Percentiles rank a stretch among this genome's conserved stretches.
Conservation (phyloP, 2,329 filamentous ascomycete species). For the Cordyceps tenuipes region DNA sequence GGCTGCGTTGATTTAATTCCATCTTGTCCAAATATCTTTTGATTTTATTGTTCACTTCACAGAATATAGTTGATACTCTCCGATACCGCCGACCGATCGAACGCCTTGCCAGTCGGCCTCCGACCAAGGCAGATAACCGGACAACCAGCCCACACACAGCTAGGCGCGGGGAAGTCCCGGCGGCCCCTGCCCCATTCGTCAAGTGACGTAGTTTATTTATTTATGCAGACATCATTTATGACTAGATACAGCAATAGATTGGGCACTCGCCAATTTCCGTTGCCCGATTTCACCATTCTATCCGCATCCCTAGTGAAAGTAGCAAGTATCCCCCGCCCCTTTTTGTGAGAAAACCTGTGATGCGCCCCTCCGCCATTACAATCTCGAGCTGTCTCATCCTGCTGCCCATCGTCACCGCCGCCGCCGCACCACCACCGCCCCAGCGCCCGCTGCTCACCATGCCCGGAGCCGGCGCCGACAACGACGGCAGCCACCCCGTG, state of each 20-base stretch:
- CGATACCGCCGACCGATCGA: neutral
- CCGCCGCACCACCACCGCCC: neutral
- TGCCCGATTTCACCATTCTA: neutral
- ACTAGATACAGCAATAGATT: neutral
- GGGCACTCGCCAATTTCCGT: neutral
- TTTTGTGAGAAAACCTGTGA: neutral
- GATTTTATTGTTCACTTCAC: neutral
- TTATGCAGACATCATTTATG: neutral
- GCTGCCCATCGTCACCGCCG: conserved; percentile 6
- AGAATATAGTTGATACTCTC: neutral
- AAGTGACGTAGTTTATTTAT: conserved; percentile 1
- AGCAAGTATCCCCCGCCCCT: neutral
- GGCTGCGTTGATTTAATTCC: neutral
- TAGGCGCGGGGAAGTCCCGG: conserved; percentile 3
- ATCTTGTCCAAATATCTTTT: neutral
- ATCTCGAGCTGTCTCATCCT: conserved; percentile 1
- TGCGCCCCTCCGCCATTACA: conserved; percentile 6
- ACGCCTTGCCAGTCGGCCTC: neutral
- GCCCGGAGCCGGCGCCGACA: conserved; percentile 11
- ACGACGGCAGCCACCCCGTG: conserved; percentile 21
- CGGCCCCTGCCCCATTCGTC: conserved; percentile 6
- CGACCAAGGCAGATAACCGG: neutral
- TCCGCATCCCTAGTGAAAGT: neutral
- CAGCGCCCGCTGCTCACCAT: conserved; percentile 7
- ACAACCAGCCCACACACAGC: neutral